A percentile compares a stretch with the other conserved stretches of the same genome.
Conservation (phyloP, 768 basidiomycete species). For the Tulasnella sp. region DNA sequence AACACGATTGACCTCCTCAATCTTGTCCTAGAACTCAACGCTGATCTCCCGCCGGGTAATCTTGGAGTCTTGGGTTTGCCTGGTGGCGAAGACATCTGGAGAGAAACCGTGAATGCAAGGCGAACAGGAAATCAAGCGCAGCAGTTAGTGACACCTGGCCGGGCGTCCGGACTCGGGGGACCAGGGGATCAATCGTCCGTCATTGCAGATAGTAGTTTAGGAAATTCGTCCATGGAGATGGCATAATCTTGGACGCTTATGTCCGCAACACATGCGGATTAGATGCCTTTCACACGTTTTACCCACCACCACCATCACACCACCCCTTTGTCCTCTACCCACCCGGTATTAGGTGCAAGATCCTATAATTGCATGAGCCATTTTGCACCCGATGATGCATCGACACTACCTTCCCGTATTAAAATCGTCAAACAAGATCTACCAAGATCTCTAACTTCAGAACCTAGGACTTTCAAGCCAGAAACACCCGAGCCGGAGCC, state of each 20-base stretch:
- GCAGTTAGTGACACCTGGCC: neutral
- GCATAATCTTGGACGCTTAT: neutral
- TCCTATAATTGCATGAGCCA: neutral
- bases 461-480: neutral
- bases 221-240: neutral
- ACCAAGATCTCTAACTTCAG: neutral
- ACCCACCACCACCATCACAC: neutral
- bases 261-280: neutral
- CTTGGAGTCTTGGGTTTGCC: conserved; percentile 7
- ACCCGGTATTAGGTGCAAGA: neutral
- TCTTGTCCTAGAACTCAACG: conserved; percentile 44
- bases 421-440: neutral
- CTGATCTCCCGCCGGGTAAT: conserved; percentile 4
- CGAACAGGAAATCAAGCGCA: neutral
- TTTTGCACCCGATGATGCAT: neutral
- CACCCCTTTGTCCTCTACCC: neutral
- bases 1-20: conserved; percentile 74
- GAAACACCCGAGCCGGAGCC: neutral
- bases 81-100: conserved; percentile 4
- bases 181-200: neutral
- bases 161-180: neutral
- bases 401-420: neutral
- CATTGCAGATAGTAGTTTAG: neutral
- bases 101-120: neutral
- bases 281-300: neutral